Conservation (phyloP, 2,329 filamentous ascomycete genomes). For the Clarireedia hainanense region DNA sequence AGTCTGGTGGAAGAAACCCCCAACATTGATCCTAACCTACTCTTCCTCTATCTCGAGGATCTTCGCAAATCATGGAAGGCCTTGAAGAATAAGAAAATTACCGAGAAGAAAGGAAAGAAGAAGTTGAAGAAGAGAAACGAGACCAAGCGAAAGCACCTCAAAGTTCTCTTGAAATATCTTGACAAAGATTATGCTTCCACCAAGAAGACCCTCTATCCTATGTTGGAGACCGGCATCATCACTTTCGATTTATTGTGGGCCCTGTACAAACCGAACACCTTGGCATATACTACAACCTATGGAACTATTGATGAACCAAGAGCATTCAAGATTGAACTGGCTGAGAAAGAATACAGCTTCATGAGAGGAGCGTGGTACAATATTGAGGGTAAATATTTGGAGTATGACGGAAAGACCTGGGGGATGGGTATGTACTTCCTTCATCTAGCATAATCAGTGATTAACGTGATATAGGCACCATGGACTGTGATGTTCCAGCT, state of each 20-base stretch:
- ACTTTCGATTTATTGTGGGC: conserved; percentile 88
- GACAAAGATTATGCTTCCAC: conserved; percentile 71
- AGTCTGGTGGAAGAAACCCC: conserved; percentile 76
- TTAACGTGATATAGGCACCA: conserved; percentile 32
- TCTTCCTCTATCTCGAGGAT: conserved; percentile 71
- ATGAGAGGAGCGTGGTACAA: conserved; percentile 68
- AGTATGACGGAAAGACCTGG: conserved; percentile 82
- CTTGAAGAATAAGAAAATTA: conserved; percentile 49
- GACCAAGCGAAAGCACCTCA: conserved; percentile 56
- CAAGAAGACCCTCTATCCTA: conserved; percentile 73
- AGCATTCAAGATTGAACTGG: conserved; percentile 73
- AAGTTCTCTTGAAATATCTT: conserved; percentile 67
- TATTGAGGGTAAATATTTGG: conserved; percentile 71
- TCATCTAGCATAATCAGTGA: background rate
- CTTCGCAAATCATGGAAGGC: conserved; percentile 56
- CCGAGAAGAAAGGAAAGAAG: conserved; percentile 47
- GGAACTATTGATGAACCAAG: conserved; percentile 68
- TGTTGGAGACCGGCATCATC: conserved; percentile 75
- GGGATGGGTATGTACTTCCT: conserved; percentile 50
- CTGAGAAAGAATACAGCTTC: conserved; percentile 61
- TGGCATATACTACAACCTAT: conserved; percentile 72
- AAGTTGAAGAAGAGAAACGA: conserved; percentile 52
- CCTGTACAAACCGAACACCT: conserved; percentile 77
- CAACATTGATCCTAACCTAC: conserved; percentile 60
- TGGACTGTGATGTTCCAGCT: conserved; percentile 59